phyloP scores from a whole-genome alignment of 805 yeast genomes.

The Yarrowia sp. region DNA sequence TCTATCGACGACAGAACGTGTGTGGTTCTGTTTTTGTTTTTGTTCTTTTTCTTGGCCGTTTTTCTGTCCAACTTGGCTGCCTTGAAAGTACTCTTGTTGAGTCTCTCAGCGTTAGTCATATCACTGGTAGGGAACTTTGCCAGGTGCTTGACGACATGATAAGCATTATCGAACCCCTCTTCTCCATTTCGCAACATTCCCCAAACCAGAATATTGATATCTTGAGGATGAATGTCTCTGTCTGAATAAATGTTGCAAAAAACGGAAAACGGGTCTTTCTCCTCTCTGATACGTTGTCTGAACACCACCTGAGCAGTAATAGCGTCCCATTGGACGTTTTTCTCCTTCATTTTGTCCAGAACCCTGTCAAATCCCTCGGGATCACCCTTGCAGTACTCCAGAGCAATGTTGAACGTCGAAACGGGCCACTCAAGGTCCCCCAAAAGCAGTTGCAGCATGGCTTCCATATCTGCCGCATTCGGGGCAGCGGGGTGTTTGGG shows the following conservation, averaged over 20 bases:
- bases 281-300: background rate
- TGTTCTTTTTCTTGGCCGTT: background rate
- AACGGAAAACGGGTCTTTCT: background rate
- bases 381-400: slow-evolving; percentile 1
- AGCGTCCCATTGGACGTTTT: slow-evolving; percentile 1
- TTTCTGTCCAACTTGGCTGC: background rate
- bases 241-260: background rate
- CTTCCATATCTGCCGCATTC: background rate
- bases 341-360: slow-evolving; percentile 6
- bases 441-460: background rate
- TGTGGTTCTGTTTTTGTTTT: no score
- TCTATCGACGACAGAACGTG: background rate
- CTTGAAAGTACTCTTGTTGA: background rate
- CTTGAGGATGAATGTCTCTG: background rate
- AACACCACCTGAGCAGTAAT: slow-evolving; percentile 6
- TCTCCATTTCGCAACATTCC: background rate
- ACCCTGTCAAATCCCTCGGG: background rate
- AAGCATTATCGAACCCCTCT: background rate
- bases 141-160: background rate
- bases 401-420: slow-evolving; percentile 28
- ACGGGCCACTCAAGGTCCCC: slow-evolving; percentile 11
- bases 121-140: slow-evolving; percentile 6
- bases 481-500: background rate
- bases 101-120: background rate
- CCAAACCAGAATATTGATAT: slow-evolving; percentile 29